These are phyloP conservation scores for Leccinum pellstonianum DNA, from an alignment of 768 basidiomycete species.

Conservation along the genomic window DNA sequence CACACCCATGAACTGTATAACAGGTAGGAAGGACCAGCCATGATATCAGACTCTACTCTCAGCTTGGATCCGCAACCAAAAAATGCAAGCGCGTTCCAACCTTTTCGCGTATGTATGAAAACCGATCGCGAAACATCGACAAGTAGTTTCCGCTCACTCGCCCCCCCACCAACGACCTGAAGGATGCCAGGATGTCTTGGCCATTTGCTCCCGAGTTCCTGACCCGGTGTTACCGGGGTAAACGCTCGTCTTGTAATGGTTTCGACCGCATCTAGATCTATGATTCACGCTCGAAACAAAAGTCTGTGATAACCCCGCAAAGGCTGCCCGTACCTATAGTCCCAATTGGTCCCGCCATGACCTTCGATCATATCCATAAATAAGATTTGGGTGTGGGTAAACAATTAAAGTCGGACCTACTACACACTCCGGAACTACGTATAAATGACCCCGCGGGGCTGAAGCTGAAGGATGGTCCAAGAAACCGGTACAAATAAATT, in stretches of 20 bases:
- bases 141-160: neutral
- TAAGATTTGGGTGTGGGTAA: neutral
- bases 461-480: neutral
- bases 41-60: neutral
- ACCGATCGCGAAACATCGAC: neutral
- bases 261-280: neutral
- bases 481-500: neutral
- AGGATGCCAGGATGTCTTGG: neutral
- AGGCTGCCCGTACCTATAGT: neutral
- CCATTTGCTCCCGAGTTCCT: neutral
- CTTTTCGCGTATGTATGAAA: slow-evolving; percentile 3
- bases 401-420: neutral
- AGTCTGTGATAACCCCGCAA: neutral
- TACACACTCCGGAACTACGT: neutral
- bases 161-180: neutral
- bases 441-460: neutral
- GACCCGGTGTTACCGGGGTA: slow-evolving; percentile 1
- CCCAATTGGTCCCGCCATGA: neutral
- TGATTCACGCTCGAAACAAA: neutral
- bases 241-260: neutral
- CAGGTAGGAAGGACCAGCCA: neutral
- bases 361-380: neutral
- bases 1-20: neutral
- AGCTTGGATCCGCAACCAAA: neutral
- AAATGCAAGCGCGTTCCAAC: neutral